phyloP scores from a whole-genome alignment of 306 rosid species.

The Prunus armeniaca region DNA sequence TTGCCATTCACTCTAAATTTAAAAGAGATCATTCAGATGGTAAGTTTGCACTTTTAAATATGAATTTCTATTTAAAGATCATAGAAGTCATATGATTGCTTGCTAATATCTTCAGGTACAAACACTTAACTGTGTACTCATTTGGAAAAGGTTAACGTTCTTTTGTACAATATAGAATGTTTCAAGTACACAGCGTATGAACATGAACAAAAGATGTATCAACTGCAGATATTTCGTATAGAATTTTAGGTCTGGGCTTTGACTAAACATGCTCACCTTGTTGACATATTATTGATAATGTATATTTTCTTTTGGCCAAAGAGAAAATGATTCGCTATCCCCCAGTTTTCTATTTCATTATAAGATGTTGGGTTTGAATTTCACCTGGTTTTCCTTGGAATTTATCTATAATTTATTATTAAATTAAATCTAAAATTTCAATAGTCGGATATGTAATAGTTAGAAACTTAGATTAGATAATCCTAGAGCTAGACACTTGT shows the following conservation, averaged over 20 bases:
- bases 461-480: not conserved
- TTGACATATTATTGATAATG: slow-evolving; percentile 11
- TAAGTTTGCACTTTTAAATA: slow-evolving; percentile 23
- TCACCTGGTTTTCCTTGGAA: not conserved
- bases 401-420: not conserved
- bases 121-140: not conserved
- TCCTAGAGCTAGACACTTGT: not conserved
- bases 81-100: not conserved
- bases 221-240: not conserved
- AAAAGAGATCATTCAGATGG: slow-evolving; percentile 72
- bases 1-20: slow-evolving; percentile 36
- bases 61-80: not conserved
- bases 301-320: not conserved
- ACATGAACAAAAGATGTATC: slow-evolving; percentile 10
- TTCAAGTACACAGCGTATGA: slow-evolving; percentile 6
- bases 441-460: not conserved
- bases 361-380: not conserved
- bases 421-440: not conserved
- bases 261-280: slow-evolving; percentile 10
- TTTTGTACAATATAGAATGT: not conserved
- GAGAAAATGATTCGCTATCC: not conserved
- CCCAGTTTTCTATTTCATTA: not conserved
- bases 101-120: slow-evolving; percentile 2
- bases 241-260: slow-evolving; percentile 6
- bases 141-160: not conserved